Evolutionary conservation across 345 rosid genomes (phyloP).

Genomic region (Syzygium aqueum): DNA sequence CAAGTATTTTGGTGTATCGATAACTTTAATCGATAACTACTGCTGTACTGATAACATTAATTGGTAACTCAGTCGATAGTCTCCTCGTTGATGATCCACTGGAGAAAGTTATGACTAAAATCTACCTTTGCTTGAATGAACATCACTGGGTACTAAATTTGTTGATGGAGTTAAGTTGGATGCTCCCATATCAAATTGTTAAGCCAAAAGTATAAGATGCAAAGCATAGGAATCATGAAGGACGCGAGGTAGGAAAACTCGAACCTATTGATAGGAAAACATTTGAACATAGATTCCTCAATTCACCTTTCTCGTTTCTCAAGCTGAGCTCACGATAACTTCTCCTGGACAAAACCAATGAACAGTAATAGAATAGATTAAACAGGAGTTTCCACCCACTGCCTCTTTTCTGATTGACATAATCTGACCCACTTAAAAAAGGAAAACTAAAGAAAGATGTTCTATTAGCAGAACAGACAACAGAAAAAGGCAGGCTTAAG

Average conservation of each 20-base stretch:
- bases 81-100: too few relatives aligned
- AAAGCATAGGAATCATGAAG: neutral
- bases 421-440: neutral
- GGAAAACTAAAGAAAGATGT: neutral
- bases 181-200: neutral
- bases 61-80: too few relatives aligned
- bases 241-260: neutral
- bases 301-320: neutral
- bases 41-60: too few relatives aligned
- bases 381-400: neutral
- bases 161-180: too few relatives aligned
- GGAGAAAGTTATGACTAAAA: too few relatives aligned
- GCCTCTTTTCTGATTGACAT: neutral
- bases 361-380: neutral
- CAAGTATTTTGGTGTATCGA: too few relatives aligned
- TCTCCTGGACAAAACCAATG: neutral
- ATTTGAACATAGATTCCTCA: neutral
- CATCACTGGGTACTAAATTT: too few relatives aligned
- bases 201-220: neutral
- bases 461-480: neutral
- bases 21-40: too few relatives aligned
- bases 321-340: neutral
- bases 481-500: neutral
- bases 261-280: neutral
- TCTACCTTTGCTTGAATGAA: too few relatives aligned